Base-by-base conservation (phyloP, 75 land plant genomes). In the Cupressus sempervirens region DNA sequence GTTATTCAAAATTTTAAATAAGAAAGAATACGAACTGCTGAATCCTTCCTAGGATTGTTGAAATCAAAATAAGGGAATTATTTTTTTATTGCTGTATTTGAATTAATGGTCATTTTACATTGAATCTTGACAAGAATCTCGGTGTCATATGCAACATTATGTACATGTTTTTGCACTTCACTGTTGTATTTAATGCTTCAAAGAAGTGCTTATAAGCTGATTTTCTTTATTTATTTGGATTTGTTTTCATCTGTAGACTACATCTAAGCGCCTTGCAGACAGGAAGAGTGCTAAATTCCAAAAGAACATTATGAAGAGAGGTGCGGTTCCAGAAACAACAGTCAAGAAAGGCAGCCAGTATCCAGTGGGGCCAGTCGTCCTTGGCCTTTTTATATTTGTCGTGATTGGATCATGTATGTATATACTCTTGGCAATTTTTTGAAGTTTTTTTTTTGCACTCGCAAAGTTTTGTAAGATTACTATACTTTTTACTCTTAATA, bases 291-390 rank as follows among this genome's bases (percentile, higher is more conserved):
- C 89, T 40, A 95, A 89, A 86, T 96, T 96, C 83, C 93, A 96
- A 90, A 96, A 95, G 89, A 96, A 96, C 89, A 88, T 96, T 13
- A 89, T 88, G 62, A 96, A 92, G 90, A 90, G 98, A 83, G 98
- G 98, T 5, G 53, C 89, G 18, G 98, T 93, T 53, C 93, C 95
- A 32, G 93, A 93, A 65, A 82, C 93, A n/a, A 85, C 91, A 7
- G 53, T 82, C 0, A 96, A 95, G 92, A 93, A 92, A 86, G 87
- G 89, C 87, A 86, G 38, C 76, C 84, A 87, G 80, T 95, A 94
- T 84, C 96, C 97, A 23, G 96, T 92, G 76, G 98, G 97, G 3
- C 98, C 95, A 3, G 88, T 94, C 35, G 88, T 96, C 20, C 90
- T 96, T 82, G 96, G 96, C 23, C 92, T 96, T 84, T 96, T 96